Percentiles rank a stretch among this genome's conserved stretches.
phyloP scores from a whole-genome alignment of 345 rosid genomes.

The Streptanthus diversifolius region DNA sequence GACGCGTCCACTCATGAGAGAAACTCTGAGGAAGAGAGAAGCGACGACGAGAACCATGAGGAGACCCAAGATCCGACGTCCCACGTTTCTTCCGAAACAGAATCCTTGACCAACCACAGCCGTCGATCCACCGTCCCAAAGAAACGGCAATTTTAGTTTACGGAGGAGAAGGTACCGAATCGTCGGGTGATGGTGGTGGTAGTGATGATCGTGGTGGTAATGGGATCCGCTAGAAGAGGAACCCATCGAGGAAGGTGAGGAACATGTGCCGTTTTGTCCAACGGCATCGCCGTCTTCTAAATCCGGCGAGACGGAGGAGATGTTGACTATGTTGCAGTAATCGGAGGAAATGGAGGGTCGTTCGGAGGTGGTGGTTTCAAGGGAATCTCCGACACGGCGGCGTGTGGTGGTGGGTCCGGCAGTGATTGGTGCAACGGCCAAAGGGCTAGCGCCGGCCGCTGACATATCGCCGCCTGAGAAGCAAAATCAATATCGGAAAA shows the following conservation, averaged over 20 bases:
- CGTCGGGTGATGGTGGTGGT: conserved; percentile 37
- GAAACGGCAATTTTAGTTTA: conserved; percentile 22
- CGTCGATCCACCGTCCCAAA: conserved; percentile 44
- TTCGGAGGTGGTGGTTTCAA: conserved; percentile 32
- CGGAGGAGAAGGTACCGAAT: conserved; percentile 46
- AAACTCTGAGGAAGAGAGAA: conserved; percentile 54
- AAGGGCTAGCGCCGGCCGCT: conserved; percentile 47
- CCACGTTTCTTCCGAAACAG: conserved; percentile 47
- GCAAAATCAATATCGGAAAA: conserved; percentile 4
- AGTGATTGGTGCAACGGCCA: conserved; percentile 50
- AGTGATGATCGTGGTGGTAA: conserved; percentile 38
- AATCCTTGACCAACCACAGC: conserved; percentile 38
- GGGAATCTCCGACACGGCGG: conserved; percentile 57
- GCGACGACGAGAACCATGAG: conserved; percentile 57
- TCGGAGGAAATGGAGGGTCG: conserved; percentile 36
- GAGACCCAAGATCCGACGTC: conserved; percentile 48
- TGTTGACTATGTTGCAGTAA: conserved; percentile 27
- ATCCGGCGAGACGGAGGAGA: conserved; percentile 23
- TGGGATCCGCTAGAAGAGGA: conserved; percentile 32
- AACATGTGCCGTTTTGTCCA: conserved; percentile 24
- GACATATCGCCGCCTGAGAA: conserved; percentile 44
- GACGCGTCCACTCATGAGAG: conserved; percentile 43
- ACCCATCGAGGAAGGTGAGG: conserved; percentile 28
- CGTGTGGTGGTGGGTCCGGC: conserved; percentile 56
- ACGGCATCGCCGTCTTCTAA: conserved; percentile 19